Evolutionary conservation across 108 stramenopile genomes (phyloP).

Genomic region (Tribonema minus): DNA sequence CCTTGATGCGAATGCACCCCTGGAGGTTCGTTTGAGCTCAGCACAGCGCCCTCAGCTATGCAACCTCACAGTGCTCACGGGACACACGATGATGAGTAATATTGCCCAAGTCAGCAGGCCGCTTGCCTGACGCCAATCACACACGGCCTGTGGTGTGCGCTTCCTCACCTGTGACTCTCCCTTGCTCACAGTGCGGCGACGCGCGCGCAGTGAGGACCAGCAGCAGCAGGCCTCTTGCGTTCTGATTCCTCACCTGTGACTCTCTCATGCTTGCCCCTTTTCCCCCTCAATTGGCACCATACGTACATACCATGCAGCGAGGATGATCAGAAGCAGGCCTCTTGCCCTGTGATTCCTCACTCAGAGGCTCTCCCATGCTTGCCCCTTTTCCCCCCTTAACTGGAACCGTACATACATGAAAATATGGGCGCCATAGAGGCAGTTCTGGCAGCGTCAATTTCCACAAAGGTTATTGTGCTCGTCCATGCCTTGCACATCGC

Average conservation of each 20-base stretch:
- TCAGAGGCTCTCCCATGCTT: not conserved
- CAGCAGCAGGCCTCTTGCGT: not conserved
- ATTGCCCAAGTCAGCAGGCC: not conserved
- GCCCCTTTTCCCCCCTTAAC: not conserved
- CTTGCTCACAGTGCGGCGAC: not conserved
- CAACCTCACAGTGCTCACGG: no score
- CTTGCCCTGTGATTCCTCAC: not conserved
- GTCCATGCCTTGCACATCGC: no score
- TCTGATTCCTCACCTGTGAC: no score
- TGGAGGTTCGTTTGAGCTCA: no score
- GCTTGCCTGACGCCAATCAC: slow-evolving; percentile 22
- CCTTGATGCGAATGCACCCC: no score
- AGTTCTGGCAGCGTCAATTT: no score
- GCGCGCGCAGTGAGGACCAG: slow-evolving; percentile 22
- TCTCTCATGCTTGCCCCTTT: not conserved
- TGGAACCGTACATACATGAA: no score
- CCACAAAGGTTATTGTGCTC: no score
- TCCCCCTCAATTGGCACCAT: not conserved
- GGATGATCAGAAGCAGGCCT: not conserved
- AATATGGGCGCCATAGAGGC: no score
- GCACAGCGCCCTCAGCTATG: no score
- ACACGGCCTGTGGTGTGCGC: slow-evolving; percentile 2
- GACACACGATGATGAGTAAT: no score
- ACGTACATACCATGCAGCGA: not conserved
- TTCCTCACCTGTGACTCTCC: slow-evolving; percentile 4